These are phyloP conservation scores for Scopulariopsis brevicaulis DNA, from an alignment of 2,329 filamentous ascomycete genomes.

Conservation along the genomic window DNA sequence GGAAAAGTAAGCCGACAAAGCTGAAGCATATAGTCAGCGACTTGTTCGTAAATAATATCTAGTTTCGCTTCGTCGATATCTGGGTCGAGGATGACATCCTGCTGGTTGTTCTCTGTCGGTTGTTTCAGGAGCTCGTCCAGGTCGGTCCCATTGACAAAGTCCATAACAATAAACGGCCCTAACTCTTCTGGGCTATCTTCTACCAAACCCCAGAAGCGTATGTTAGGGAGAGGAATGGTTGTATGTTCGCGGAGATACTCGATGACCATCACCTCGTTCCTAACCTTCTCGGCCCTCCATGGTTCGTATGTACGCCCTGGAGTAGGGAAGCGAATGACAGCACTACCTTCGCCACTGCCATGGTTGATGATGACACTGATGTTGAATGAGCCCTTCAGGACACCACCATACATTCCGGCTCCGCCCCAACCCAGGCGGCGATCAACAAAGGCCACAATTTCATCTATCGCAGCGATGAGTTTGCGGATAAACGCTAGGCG, in stretches of 20 bases:
- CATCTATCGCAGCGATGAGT: constrained; percentile 11
- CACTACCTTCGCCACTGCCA: constrained; percentile 8
- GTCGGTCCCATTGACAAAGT: constrained; percentile 15
- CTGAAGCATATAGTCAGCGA: constrained; percentile 13
- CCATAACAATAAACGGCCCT: constrained; percentile 20
- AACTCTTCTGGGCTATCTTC: constrained; percentile 17
- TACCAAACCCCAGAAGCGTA: constrained; percentile 16
- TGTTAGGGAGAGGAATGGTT: constrained; percentile 16
- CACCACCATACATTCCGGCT: constrained; percentile 10
- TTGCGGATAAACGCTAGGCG: constrained; percentile 10
- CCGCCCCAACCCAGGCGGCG: constrained; percentile 7
- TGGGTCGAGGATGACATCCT: constrained; percentile 10
- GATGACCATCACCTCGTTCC: constrained; percentile 16
- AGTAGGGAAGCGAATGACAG: constrained; percentile 15
- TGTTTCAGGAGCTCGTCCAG: constrained; percentile 13
- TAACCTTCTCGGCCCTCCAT: constrained; percentile 19
- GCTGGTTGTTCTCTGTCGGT: constrained; percentile 12
- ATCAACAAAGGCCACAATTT: constrained; percentile 12
- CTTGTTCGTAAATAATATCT: constrained; percentile 12
- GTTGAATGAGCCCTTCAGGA: constrained; percentile 17
- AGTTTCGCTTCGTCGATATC: constrained; percentile 11
- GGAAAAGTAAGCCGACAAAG: constrained; percentile 18
- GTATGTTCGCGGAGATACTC: constrained; percentile 16
- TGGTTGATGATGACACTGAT: constrained; percentile 12
- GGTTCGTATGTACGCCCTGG: constrained; percentile 11